phyloP scores from a whole-genome alignment of 106 monocot genomes.

The Phalaenopsis aphrodite region DNA sequence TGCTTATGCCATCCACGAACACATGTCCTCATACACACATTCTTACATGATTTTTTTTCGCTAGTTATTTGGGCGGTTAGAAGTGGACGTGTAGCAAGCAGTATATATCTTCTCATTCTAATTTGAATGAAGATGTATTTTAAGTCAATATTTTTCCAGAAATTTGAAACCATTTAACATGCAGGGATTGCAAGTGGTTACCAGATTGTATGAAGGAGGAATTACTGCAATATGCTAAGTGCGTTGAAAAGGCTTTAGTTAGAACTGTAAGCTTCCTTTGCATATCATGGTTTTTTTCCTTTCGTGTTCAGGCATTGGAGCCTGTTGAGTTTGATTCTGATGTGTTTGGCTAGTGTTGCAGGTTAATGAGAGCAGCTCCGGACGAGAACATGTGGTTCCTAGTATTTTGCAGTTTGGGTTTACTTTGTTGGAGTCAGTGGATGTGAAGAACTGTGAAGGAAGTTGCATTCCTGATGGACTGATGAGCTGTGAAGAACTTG shows the following conservation, averaged over 20 bases:
- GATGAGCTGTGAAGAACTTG: conserved; percentile 61
- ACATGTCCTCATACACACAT: background rate
- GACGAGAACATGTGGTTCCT: conserved; percentile 74
- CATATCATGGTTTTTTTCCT: background rate
- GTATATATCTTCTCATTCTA: background rate
- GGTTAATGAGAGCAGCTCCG: conserved; percentile 65
- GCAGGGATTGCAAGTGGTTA: conserved; percentile 84
- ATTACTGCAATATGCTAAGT: conserved; percentile 36
- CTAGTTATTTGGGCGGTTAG: background rate
- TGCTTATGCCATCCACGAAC: background rate
- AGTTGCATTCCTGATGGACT: conserved; percentile 21
- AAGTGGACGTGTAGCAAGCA: background rate
- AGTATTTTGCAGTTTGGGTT: conserved; percentile 79
- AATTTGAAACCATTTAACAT: conserved; percentile 5
- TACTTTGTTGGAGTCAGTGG: conserved; percentile 52
- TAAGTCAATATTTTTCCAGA: background rate
- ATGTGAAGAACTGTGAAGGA: conserved; percentile 20
- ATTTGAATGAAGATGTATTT: background rate
- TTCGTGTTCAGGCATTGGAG: background rate
- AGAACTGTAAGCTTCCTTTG: conserved; percentile 51
- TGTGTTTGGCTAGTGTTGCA: conserved; percentile 10
- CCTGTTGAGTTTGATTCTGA: background rate
- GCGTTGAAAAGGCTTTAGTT: conserved; percentile 52
- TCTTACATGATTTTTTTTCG: background rate
- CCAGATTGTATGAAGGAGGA: conserved; percentile 54